Base-by-base conservation (phyloP, 441 rosid genomes). In the Populus trichocarpa region DNA sequence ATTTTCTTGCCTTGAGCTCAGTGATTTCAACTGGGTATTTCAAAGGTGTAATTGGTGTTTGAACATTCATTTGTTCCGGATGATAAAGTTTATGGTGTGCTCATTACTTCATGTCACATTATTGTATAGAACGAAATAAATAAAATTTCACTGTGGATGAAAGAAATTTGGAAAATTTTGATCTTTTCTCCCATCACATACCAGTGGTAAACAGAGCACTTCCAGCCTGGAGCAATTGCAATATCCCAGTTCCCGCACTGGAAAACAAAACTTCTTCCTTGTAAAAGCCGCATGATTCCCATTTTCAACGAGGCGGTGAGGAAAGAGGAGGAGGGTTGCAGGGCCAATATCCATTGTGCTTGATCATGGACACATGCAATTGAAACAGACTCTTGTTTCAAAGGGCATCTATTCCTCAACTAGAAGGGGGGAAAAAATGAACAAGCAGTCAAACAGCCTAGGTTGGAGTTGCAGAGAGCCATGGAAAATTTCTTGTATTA, bases 71-170 rank as follows among this genome's bases (percentile, higher is more conserved):
- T 81, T 77, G 84, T 33, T 4, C n/a, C 11, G 28, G n/a, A n/a
- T 32, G 76, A 73, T 40, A 67, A 84, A 88, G 61, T 46, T 78
- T 73, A 73, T 75, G 66, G 85, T 71, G 78, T 78, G 87, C 69
- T 82, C 79, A 81, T 83, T 73, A 77, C 57, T 57, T 67, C 70
- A 71, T 81, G 77, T 72, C 77, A 71, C 67, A 79, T 63, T 75
- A 72, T 36, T 79, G 76, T 75, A 65, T 65, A 83, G 74, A 63
- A 42, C 26, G 35, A 77, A 77, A 85, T 82, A 82, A 85, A 84
- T 76, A 75, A 75, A 77, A 69, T 57, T 38, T 36, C 50, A 63
- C 63, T 26, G 70, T 66, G 59, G 30, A 40, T 71, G 57, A 18
- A 25, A 73, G 1, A 32, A 57, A 14, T 67, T 65, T 32, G 18